phyloP scores from a whole-genome alignment of 2,329 filamentous ascomycete genomes.

The Arthroderma sp. region DNA sequence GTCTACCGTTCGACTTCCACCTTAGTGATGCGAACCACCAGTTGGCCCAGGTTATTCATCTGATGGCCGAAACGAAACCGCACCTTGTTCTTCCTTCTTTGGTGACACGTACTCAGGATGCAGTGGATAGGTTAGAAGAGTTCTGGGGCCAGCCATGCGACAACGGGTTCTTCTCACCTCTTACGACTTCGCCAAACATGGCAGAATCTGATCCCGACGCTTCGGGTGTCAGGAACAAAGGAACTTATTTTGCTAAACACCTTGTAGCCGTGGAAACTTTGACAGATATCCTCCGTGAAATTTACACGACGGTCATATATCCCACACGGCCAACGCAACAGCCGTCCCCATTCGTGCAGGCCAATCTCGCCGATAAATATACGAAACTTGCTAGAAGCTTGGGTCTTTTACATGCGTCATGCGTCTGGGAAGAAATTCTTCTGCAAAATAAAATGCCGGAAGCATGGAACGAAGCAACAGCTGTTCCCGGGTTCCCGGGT shows the following conservation, averaged over 20 bases:
- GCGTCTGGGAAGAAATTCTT: constrained; percentile 72
- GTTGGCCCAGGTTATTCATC: constrained; percentile 59
- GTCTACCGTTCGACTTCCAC: constrained; percentile 60
- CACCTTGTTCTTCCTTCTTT: constrained; percentile 72
- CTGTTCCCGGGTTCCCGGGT: constrained; percentile 25
- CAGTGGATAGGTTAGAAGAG: constrained; percentile 54
- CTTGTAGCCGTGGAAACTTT: constrained; percentile 65
- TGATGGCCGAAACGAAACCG: constrained; percentile 67
- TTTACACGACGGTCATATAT: constrained; percentile 53
- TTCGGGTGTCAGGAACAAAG: constrained; percentile 37
- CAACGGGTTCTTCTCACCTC: constrained; percentile 51
- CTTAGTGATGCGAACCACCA: constrained; percentile 55
- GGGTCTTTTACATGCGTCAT: constrained; percentile 63
- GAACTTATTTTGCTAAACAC: constrained; percentile 67
- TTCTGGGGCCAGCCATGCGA: constrained; percentile 46
- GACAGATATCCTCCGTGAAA: constrained; percentile 58
- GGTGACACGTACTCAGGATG: constrained; percentile 56
- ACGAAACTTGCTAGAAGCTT: constrained; percentile 58
- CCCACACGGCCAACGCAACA: constrained; percentile 49
- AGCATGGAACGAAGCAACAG: constrained; percentile 36
- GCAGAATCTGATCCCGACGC: constrained; percentile 15
- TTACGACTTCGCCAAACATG: constrained; percentile 33
- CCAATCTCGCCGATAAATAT: constrained; percentile 81
- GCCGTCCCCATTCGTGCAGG: constrained; percentile 52
- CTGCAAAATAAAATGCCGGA: constrained; percentile 61